These are phyloP conservation scores for Ligustrum vulgare DNA, from an alignment of 257 asterid genomes.

Conservation along the genomic window DNA sequence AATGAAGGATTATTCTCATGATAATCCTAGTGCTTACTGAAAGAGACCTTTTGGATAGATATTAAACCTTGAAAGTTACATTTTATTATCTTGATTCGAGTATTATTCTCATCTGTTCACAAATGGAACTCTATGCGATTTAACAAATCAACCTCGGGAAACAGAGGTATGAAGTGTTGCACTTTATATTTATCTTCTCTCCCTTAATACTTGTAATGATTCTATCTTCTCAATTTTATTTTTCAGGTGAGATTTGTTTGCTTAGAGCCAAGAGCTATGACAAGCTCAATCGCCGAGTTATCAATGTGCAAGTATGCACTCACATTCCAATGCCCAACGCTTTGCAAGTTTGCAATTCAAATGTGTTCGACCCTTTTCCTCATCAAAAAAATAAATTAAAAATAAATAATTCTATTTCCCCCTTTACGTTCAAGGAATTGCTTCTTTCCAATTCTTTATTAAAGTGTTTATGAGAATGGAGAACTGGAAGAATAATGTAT, in stretches of 20 bases:
- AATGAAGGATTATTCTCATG: no score
- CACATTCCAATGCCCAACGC: no score
- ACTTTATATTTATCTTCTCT: conserved; percentile 9
- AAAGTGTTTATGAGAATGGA: conserved; percentile 17
- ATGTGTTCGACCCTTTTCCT: background rate
- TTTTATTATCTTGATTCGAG: no score
- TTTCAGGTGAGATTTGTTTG: conserved; percentile 95
- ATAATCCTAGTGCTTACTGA: no score
- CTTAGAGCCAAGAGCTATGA: conserved; percentile 88
- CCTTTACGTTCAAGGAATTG: conserved; percentile 9
- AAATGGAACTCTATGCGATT: no score
- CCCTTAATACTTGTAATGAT: conserved; percentile 10
- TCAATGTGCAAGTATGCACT: no score
- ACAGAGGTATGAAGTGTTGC: no score
- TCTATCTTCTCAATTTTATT: conserved; percentile 24
- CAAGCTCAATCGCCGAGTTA: conserved; percentile 78
- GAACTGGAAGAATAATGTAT: conserved; percentile 3
- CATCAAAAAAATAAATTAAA: no score
- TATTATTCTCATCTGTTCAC: no score
- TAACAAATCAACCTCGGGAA: no score
- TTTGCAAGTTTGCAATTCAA: background rate
- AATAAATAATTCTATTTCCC: conserved; percentile 13
- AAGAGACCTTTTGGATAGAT: no score
- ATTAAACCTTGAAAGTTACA: no score
- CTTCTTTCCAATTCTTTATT: conserved; percentile 14